Evolutionary conservation across 2,329 filamentous ascomycete species (phyloP).

Genomic region (Pseudogymnoascus sp.): DNA sequence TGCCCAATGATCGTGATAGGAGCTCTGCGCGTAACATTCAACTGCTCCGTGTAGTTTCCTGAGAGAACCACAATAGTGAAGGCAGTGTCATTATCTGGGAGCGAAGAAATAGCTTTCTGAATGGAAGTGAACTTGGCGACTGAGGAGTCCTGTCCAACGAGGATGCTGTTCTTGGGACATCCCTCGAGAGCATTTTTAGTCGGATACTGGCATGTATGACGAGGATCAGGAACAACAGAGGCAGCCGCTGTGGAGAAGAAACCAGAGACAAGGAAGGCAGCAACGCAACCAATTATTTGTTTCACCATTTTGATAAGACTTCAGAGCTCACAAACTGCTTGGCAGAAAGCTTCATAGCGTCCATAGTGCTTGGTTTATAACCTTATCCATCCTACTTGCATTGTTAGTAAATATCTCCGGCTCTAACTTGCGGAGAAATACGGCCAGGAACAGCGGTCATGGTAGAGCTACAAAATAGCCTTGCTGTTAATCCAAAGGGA

Average conservation of each 20-base stretch:
- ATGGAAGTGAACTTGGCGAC: slow-evolving; percentile 35
- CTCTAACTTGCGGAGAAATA: background rate
- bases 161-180: slow-evolving; percentile 37
- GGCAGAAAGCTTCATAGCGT: background rate
- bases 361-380: background rate
- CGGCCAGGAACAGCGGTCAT: background rate
- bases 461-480: background rate
- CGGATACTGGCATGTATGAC: slow-evolving; percentile 13
- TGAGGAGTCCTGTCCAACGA: slow-evolving; percentile 34
- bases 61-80: slow-evolving; percentile 53
- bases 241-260: background rate
- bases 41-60: slow-evolving; percentile 48
- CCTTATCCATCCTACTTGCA: background rate
- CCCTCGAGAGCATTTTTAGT: slow-evolving; percentile 29
- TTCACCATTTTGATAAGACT: background rate
- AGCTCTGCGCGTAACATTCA: slow-evolving; percentile 57
- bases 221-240: background rate
- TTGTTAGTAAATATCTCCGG: background rate
- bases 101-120: slow-evolving; percentile 33
- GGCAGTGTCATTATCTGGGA: slow-evolving; percentile 12
- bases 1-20: slow-evolving; percentile 58
- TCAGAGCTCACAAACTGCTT: background rate
- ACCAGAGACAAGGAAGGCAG: background rate
- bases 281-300: background rate
- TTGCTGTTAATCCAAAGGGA: background rate